A percentile compares a stretch with the other conserved stretches of the same genome.
These are phyloP conservation scores for Arbutus unedo DNA, from an alignment of 148 eudicot species.

Conservation along the genomic window DNA sequence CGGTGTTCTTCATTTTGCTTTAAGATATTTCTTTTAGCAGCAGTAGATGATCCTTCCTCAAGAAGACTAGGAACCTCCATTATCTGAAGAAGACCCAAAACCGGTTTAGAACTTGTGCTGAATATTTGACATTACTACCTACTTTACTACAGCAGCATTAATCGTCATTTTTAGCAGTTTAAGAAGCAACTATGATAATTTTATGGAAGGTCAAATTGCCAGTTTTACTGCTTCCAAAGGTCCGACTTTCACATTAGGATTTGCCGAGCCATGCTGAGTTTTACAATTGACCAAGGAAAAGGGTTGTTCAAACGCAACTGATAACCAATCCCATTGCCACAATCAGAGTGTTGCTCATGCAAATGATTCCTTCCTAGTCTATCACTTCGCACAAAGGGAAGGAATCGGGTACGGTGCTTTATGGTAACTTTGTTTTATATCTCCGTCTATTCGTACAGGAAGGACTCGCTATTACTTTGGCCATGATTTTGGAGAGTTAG, in stretches of 20 bases:
- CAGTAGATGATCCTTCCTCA: constrained; percentile 86
- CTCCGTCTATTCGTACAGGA: no score
- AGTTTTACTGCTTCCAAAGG: not conserved
- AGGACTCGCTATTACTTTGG: no score
- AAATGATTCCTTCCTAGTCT: not conserved
- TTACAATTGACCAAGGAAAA: not conserved
- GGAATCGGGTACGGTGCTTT: no score
- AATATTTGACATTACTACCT: not conserved
- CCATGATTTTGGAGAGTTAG: no score
- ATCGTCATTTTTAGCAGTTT: not conserved
- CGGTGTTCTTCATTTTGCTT: constrained; percentile 70
- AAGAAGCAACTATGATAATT: not conserved
- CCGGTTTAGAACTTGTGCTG: not conserved
- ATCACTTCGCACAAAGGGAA: not conserved
- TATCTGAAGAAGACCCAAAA: constrained; percentile 39
- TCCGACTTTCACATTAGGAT: not conserved
- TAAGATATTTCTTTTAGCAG: constrained; percentile 66
- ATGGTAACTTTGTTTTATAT: no score
- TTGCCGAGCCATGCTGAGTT: not conserved
- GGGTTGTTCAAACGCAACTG: not conserved
- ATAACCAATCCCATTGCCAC: constrained; percentile 9
- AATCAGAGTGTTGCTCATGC: not conserved
- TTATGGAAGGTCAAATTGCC: not conserved
- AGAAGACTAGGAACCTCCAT: constrained; percentile 90
- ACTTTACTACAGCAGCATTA: not conserved